Percentiles rank a stretch among this genome's conserved stretches.
These are phyloP conservation scores for Aspergillus avenaceus DNA, from an alignment of 495 filamentous ascomycete genomes.

Conservation along the genomic window DNA sequence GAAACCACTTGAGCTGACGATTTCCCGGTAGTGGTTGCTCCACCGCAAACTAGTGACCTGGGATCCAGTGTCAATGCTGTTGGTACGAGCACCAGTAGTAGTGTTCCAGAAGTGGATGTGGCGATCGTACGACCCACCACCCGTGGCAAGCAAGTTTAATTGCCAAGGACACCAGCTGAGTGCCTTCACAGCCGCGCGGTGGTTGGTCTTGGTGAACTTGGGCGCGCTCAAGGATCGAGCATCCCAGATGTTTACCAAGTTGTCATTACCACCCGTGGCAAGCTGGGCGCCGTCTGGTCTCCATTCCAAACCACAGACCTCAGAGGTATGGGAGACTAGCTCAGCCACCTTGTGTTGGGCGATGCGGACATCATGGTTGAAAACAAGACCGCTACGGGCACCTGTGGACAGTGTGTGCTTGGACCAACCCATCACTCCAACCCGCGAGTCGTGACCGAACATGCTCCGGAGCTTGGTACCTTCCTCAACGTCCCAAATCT, in stretches of 20 bases:
- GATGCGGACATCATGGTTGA: constrained; percentile 97
- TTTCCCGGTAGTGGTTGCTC: constrained; percentile 95
- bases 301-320: constrained; percentile 98
- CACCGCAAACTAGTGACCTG: constrained; percentile 94
- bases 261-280: constrained; percentile 96
- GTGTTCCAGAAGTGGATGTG: constrained; percentile 99
- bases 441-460: constrained; percentile 93
- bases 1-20: constrained; percentile 93
- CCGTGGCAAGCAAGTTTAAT: constrained; percentile 91
- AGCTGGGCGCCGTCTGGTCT: constrained; percentile 92
- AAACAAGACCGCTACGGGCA: constrained; percentile 90
- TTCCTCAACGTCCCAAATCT: constrained; percentile 99
- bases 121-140: constrained; percentile 91
- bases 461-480: constrained; percentile 94
- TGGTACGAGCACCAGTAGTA: constrained; percentile 92
- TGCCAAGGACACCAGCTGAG: constrained; percentile 99
- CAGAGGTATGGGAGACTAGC: constrained; percentile 91
- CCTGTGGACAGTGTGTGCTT: constrained; percentile 96
- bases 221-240: constrained; percentile 85
- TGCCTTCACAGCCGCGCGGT: constrained; percentile 97
- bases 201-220: constrained; percentile 99
- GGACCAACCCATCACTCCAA: constrained; percentile 98
- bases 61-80: constrained; percentile 97
- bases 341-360: constrained; percentile 97
- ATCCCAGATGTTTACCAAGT: constrained; percentile 98